Evolutionary conservation across 306 rosid species (phyloP).

Genomic region (Dalbergia cochinchinensis): DNA sequence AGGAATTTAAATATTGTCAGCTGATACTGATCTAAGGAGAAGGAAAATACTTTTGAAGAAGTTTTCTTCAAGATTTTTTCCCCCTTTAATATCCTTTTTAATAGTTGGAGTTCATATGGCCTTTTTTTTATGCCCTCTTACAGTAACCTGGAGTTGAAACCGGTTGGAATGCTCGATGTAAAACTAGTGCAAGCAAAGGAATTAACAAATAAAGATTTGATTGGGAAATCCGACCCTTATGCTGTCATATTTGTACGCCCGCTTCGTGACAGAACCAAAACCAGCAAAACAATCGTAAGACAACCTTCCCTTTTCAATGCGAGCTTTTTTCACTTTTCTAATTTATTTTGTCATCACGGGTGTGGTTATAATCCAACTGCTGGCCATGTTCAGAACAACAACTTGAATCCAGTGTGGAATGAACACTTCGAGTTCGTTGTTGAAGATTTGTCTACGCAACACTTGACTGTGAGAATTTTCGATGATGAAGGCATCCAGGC

Average conservation of each 20-base stretch:
- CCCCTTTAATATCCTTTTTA: neutral
- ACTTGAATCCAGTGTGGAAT: slow-evolving; percentile 95
- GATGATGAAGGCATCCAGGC: slow-evolving; percentile 91
- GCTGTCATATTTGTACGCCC: slow-evolving; percentile 85
- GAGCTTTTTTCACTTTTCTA: slow-evolving; percentile 10
- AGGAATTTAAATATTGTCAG: neutral
- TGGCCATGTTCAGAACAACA: slow-evolving; percentile 67
- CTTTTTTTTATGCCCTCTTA: slow-evolving; percentile 41
- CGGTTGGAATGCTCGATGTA: slow-evolving; percentile 83
- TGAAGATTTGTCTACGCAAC: slow-evolving; percentile 80
- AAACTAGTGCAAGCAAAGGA: slow-evolving; percentile 93
- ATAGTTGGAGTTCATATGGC: neutral
- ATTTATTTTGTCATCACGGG: neutral
- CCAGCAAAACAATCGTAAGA: slow-evolving; percentile 85
- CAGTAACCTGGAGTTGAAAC: slow-evolving; percentile 87
- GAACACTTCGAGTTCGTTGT: slow-evolving; percentile 85
- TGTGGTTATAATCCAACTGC: slow-evolving; percentile 20
- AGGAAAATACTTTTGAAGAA: neutral
- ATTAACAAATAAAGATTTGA: slow-evolving; percentile 73
- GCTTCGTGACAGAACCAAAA: slow-evolving; percentile 71
- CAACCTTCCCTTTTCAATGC: slow-evolving; percentile 20
- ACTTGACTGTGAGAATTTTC: slow-evolving; percentile 82
- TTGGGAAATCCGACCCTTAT: slow-evolving; percentile 96
- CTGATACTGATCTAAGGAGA: slow-evolving; percentile 1
- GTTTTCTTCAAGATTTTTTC: slow-evolving; percentile 4